Conservation (phyloP, 371 early-diverging fungal genomes). For the Sporodiniella umbellata region DNA sequence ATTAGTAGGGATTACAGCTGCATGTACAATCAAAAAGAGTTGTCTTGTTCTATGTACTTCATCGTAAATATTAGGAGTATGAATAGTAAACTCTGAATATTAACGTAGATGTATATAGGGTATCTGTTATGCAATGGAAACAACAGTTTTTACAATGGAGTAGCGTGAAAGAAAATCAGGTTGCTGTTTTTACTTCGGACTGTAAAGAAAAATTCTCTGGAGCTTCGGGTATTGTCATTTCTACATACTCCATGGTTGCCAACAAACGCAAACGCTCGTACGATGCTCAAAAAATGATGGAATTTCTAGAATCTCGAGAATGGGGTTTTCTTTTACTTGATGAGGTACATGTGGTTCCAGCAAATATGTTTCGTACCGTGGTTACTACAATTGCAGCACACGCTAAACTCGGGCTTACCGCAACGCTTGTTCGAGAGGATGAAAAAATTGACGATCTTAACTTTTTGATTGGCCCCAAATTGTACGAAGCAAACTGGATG, state of each 20-base stretch:
- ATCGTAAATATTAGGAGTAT: conserved; percentile 39
- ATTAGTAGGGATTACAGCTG: conserved; percentile 99
- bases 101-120: conserved; percentile 40
- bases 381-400: conserved; percentile 95
- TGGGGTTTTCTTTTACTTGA: conserved; percentile 99
- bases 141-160: conserved; percentile 96
- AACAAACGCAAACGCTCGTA: conserved; percentile 93
- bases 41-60: conserved; percentile 98
- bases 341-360: conserved; percentile 99
- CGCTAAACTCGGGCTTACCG: conserved; percentile 94
- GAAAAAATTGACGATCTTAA: conserved; percentile 99
- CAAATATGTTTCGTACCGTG: conserved; percentile 98
- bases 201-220: conserved; percentile 91
- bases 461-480: conserved; percentile 99
- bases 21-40: conserved; percentile 97
- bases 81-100: background rate
- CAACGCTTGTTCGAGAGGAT: conserved; percentile 99
- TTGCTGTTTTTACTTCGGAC: conserved; percentile 97
- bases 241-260: conserved; percentile 99
- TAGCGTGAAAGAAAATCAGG: conserved; percentile 87
- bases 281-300: conserved; percentile 97
- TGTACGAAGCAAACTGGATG: conserved; percentile 99
- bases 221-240: conserved; percentile 92
- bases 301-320: conserved; percentile 87
- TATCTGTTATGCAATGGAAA: conserved; percentile 99